Evolutionary conservation across 352 stramenopile species (phyloP), one percentile per base, ranked within the genome.

Genomic region (Pythium vanterpoolii): DNA sequence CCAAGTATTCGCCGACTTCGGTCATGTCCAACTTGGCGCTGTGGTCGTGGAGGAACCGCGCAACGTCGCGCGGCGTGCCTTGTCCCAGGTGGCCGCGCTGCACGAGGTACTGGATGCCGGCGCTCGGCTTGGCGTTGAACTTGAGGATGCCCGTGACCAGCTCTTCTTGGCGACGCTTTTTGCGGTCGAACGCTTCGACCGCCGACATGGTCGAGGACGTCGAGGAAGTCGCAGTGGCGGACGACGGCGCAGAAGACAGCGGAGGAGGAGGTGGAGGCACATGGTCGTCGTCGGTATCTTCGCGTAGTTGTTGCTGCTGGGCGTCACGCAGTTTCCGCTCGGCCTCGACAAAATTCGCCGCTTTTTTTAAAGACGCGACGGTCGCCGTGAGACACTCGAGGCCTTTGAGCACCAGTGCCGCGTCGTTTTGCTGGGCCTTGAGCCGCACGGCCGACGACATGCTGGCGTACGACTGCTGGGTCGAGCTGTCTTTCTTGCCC

Each of bases 41-140:
- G 60, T 98, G 86, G 21, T 96, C 73, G n/a, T 95, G 71, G 21
- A 99, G 72, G 64, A 98, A 99, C n/a, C 76, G 52, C 1, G 96
- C 97, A 1, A 99, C 96, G 62, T 97, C 87, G 7, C 80, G 79
- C 2, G 96, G 90, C 30, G 95, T 95, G 5, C 90, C 83, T 58
- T 96, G 71, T 23, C 93, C 83, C 55, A 99, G 69, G 69, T 98
- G 94, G 10, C 96, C 96, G 51, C 89, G 80, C 55, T 97, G 76
- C 11, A 90, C 82, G 6, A 98, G 80, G 60, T 96, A 99, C 62
- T 89, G 83, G 43, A 98, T 81, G 34, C 94, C 93, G 49, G 87
- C 76, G 34, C 83, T 96, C 0, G 97, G 86, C 45, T 98, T 99
- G 21, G 99, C 83, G 47, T 98, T 99, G 71, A 99, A 99, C 74